phyloP scores from a whole-genome alignment of 768 basidiomycete species.

The Asterophora parasitica region DNA sequence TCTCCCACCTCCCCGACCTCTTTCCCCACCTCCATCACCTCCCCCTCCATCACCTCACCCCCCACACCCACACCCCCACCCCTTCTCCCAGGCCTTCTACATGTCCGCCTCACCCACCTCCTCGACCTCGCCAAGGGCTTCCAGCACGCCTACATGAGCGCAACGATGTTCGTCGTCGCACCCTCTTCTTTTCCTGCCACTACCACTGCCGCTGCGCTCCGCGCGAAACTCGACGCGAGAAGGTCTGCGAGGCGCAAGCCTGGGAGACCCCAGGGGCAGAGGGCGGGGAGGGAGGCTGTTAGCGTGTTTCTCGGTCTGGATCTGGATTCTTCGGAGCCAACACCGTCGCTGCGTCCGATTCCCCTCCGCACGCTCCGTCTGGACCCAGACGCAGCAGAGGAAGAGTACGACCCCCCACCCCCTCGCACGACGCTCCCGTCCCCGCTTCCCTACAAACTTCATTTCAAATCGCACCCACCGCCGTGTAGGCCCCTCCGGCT shows the following conservation, averaged over 20 bases:
- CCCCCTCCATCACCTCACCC: background rate
- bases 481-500: no score
- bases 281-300: slow-evolving; percentile 3
- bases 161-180: slow-evolving; percentile 44
- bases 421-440: slow-evolving; percentile 27
- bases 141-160: slow-evolving; percentile 53
- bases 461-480: slow-evolving; percentile 33
- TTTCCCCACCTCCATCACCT: background rate
- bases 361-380: slow-evolving; percentile 38
- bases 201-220: slow-evolving; percentile 12
- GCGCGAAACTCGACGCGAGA: background rate
- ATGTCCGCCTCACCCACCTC: slow-evolving; percentile 31
- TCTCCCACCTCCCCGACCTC: background rate
- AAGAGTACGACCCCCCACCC: slow-evolving; percentile 17
- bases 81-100: slow-evolving; percentile 13
- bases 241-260: background rate
- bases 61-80: background rate
- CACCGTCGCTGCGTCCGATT: slow-evolving; percentile 7
- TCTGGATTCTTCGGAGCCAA: no score
- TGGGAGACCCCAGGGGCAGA: background rate
- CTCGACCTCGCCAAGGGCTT: slow-evolving; percentile 51
- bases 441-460: slow-evolving; percentile 27
- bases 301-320: slow-evolving; percentile 4
- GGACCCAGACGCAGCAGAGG: slow-evolving; percentile 13
- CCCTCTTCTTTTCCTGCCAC: no score